phyloP scores from a whole-genome alignment of 2,329 filamentous ascomycete genomes.

The Aureobasidium pullulans region DNA sequence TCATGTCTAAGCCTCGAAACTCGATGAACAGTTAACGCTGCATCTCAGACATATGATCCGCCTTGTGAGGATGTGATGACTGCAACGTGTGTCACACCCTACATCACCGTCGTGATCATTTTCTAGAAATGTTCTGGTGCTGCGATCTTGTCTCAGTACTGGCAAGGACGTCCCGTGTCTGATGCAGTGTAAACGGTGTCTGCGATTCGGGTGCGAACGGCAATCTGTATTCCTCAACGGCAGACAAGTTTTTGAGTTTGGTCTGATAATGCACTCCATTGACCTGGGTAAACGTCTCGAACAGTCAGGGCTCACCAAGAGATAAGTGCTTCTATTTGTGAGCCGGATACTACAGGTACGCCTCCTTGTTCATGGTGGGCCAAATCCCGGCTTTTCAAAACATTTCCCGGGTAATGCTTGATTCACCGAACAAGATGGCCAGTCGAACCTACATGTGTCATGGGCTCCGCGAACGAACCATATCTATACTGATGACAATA shows the following conservation, averaged over 20 bases:
- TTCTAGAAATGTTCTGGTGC: background rate
- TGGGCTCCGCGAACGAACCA: background rate
- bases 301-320: background rate
- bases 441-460: background rate
- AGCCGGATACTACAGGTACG: background rate
- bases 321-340: background rate
- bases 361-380: background rate
- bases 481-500: background rate
- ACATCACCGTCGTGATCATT: background rate
- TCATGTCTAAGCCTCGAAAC: background rate
- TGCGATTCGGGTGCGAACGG: background rate
- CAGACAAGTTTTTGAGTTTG: background rate
- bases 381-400: background rate
- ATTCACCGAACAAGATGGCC: background rate
- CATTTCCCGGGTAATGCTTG: background rate
- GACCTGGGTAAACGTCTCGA: background rate
- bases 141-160: background rate
- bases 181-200: background rate
- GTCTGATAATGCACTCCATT: background rate
- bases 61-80: background rate
- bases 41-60: conserved; percentile 7
- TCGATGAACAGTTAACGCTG: background rate
- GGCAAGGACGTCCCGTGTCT: background rate
- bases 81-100: background rate
- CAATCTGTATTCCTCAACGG: background rate